Conservation (phyloP, 768 basidiomycete genomes). For the Boletus fagicola region DNA sequence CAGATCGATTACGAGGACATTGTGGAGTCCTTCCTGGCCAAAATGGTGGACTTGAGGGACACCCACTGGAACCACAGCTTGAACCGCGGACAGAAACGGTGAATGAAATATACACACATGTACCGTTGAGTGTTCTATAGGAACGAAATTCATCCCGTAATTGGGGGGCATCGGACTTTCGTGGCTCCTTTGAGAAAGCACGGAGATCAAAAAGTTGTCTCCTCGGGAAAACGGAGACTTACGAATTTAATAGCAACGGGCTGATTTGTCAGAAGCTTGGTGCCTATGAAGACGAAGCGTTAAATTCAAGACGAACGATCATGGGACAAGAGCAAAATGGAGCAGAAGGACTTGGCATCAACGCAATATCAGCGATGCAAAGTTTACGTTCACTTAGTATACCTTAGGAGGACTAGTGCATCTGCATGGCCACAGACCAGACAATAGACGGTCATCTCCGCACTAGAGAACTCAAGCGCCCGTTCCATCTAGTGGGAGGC, state of each 20-base stretch:
- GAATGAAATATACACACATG: conserved; percentile 53
- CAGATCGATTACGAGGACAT: conserved; percentile 91
- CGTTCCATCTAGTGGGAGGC: background rate
- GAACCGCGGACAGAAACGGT: conserved; percentile 13
- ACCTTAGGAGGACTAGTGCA: conserved; percentile 4
- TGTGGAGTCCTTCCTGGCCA: conserved; percentile 97
- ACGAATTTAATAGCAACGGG: conserved; percentile 99
- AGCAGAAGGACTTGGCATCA: conserved; percentile 2
- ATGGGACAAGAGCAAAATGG: background rate
- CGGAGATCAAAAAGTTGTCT: conserved; percentile 14
- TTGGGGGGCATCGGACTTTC: conserved; percentile 98
- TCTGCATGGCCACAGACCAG: conserved; percentile 6
- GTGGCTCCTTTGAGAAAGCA: conserved; percentile 65
- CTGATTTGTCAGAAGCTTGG: conserved; percentile 77
- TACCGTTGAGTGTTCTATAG: conserved; percentile 91
- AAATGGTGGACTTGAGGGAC: conserved; percentile 99
- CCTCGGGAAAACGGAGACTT: conserved; percentile 32
- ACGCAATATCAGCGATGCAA: conserved; percentile 6
- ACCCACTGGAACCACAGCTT: conserved; percentile 56
- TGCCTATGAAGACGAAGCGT: conserved; percentile 48
- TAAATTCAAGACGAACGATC: conserved; percentile 12
- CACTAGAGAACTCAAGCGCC: conserved; percentile 15
- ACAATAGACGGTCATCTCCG: conserved; percentile 5
- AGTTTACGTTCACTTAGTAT: conserved; percentile 6
- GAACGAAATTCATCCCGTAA: conserved; percentile 96